Percentiles rank a stretch among this genome's conserved stretches.
These are phyloP conservation scores for Macadamia integrifolia DNA, from an alignment of 164 flowering plant genomes.

Conservation along the genomic window DNA sequence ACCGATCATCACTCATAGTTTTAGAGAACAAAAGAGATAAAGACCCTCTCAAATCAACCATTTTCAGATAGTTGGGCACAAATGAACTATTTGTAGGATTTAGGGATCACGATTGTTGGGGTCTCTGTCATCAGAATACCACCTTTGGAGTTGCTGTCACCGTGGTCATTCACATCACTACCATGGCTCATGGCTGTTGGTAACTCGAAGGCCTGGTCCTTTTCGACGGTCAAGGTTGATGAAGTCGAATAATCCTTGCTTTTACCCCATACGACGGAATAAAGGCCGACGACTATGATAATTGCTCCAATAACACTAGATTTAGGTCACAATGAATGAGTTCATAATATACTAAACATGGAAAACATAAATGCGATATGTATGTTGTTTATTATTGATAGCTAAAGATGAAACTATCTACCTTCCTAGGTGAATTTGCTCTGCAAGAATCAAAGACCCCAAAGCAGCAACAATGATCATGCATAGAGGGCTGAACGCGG, in stretches of 20 bases:
- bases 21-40: too few species aligned
- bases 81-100: too few species aligned
- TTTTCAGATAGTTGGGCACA: too few species aligned
- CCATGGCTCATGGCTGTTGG: conserved; percentile 18
- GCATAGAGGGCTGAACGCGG: conserved; percentile 76
- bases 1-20: too few species aligned
- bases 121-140: too few species aligned
- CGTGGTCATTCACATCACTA: background rate
- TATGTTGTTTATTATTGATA: background rate
- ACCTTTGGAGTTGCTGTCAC: too few species aligned
- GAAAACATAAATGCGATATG: too few species aligned
- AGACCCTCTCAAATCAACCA: too few species aligned
- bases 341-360: too few species aligned
- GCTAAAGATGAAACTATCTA: conserved; percentile 11
- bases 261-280: conserved; percentile 61
- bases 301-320: conserved; percentile 48
- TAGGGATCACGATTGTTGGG: too few species aligned
- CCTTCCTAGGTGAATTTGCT: conserved; percentile 80
- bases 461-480: conserved; percentile 77
- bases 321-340: background rate
- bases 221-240: conserved; percentile 7
- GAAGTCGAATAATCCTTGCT: conserved; percentile 32
- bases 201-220: conserved; percentile 21
- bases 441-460: conserved; percentile 57
- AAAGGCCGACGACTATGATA: conserved; percentile 46